Conservation (phyloP, 306 rosid species). For the Hippophae gyantsensis region DNA sequence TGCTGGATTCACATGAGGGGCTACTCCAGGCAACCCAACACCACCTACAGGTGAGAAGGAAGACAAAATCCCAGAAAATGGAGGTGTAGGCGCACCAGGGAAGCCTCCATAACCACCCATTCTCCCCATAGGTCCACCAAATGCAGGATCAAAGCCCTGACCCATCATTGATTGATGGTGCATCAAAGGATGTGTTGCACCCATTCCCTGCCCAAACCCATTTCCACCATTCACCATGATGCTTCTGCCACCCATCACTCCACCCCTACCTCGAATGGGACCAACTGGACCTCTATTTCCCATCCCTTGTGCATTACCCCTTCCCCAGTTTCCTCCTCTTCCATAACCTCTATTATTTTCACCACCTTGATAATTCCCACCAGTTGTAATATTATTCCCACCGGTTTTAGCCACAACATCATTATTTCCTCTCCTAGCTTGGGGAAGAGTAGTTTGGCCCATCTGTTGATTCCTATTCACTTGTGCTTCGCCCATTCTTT, state of each 20-base stretch:
- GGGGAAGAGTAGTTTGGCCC: slow-evolving; percentile 36
- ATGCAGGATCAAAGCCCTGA: slow-evolving; percentile 94
- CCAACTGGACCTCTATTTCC: slow-evolving; percentile 81
- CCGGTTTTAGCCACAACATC: slow-evolving; percentile 51
- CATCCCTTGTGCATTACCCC: slow-evolving; percentile 27
- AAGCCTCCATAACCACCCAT: slow-evolving; percentile 87
- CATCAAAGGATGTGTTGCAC: slow-evolving; percentile 67
- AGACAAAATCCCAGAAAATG: slow-evolving; percentile 76
- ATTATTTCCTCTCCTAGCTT: slow-evolving; percentile 51
- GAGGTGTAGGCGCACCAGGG: slow-evolving; percentile 83
- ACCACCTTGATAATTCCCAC: slow-evolving; percentile 90
- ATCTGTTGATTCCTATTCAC: slow-evolving; percentile 62
- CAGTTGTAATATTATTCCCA: slow-evolving; percentile 61
- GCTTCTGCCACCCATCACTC: slow-evolving; percentile 85
- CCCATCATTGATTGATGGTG: slow-evolving; percentile 89
- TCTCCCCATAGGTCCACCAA: slow-evolving; percentile 88
- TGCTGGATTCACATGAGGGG: slow-evolving; percentile 97
- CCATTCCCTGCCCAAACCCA: slow-evolving; percentile 89
- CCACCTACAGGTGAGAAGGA: slow-evolving; percentile 76
- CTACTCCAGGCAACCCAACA: slow-evolving; percentile 89
- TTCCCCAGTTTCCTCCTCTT: slow-evolving; percentile 78
- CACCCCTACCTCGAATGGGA: slow-evolving; percentile 73
- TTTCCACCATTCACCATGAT: slow-evolving; percentile 82
- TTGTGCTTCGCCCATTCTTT: slow-evolving; percentile 98
- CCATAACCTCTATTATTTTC: slow-evolving; percentile 73